Evolutionary conservation across 2,329 filamentous ascomycete genomes (phyloP).

Genomic region (Fusarium sp.): DNA sequence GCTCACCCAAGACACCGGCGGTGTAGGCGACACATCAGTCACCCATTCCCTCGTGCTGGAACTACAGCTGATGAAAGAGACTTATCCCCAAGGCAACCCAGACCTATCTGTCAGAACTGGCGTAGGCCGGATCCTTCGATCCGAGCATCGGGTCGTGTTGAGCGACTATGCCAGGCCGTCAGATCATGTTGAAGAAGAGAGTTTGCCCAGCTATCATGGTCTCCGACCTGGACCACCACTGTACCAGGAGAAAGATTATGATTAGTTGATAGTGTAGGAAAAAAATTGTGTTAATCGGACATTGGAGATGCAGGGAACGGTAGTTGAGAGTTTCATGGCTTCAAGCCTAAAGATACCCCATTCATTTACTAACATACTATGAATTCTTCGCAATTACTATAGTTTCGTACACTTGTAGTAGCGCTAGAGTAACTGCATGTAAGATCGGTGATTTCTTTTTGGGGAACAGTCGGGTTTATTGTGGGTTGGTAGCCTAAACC

Average conservation of each 20-base stretch:
- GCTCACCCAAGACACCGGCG: slow-evolving; percentile 79
- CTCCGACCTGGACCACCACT: slow-evolving; percentile 2
- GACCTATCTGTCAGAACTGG: slow-evolving; percentile 82
- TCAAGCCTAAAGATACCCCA: background rate
- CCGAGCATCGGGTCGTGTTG: slow-evolving; percentile 83
- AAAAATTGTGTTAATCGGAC: fast-evolving
- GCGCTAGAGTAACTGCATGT: background rate
- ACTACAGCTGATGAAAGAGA: slow-evolving; percentile 92
- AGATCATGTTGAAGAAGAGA: background rate
- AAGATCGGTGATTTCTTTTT: background rate
- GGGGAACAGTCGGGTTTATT: background rate
- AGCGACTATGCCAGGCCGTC: slow-evolving; percentile 63
- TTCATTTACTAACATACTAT: background rate
- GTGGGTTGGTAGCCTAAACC: background rate
- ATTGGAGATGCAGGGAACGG: background rate
- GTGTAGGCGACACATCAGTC: slow-evolving; percentile 77
- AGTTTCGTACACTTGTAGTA: background rate
- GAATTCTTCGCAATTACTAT: background rate
- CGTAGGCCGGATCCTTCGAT: slow-evolving; percentile 85
- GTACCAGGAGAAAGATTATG: background rate
- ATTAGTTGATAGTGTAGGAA: background rate
- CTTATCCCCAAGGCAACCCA: slow-evolving; percentile 72
- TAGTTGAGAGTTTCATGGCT: no score
- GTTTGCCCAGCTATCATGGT: slow-evolving; percentile 9
- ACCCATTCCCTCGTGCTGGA: slow-evolving; percentile 87